These are phyloP conservation scores for Fusarium pseudocircinatum DNA, from an alignment of 2,329 filamentous ascomycete genomes.

Conservation along the genomic window DNA sequence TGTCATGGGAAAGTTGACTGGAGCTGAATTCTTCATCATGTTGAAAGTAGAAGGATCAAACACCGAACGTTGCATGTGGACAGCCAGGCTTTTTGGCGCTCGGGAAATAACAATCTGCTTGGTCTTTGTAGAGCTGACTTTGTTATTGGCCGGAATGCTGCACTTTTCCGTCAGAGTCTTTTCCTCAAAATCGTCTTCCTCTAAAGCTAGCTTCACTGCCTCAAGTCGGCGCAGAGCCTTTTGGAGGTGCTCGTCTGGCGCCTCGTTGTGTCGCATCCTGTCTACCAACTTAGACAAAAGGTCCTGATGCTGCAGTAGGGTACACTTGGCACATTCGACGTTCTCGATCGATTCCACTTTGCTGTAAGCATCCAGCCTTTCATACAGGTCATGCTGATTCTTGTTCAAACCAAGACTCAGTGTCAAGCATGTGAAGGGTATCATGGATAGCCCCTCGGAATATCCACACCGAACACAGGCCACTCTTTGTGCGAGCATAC, in stretches of 20 bases:
- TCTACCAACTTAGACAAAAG: slow-evolving; percentile 60
- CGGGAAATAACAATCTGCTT: slow-evolving; percentile 88
- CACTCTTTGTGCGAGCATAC: slow-evolving; percentile 86
- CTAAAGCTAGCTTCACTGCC: slow-evolving; percentile 75
- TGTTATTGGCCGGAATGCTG: slow-evolving; percentile 72
- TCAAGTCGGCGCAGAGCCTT: slow-evolving; percentile 66
- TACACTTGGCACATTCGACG: slow-evolving; percentile 92
- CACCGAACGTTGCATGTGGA: slow-evolving; percentile 92
- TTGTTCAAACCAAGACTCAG: slow-evolving; percentile 76
- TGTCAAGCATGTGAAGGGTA: slow-evolving; percentile 93
- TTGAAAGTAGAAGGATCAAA: slow-evolving; percentile 86
- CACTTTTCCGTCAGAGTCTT: slow-evolving; percentile 70
- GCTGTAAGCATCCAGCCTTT: slow-evolving; percentile 86
- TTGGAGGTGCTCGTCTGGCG: slow-evolving; percentile 61
- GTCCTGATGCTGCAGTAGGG: slow-evolving; percentile 68
- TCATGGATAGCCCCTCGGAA: slow-evolving; percentile 88
- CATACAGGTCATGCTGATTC: slow-evolving; percentile 74
- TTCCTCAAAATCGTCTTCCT: slow-evolving; percentile 82
- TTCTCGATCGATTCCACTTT: slow-evolving; percentile 86
- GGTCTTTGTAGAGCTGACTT: slow-evolving; percentile 83
- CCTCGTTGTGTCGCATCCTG: slow-evolving; percentile 47
- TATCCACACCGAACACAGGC: slow-evolving; percentile 87
- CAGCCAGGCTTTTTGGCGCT: slow-evolving; percentile 79
- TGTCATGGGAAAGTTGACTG: slow-evolving; percentile 77
- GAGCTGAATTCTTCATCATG: slow-evolving; percentile 84